Evolutionary conservation across 139 green algal species (phyloP), one percentile per base, ranked within the genome.

Genomic region (Pycnococcus provasolii): DNA sequence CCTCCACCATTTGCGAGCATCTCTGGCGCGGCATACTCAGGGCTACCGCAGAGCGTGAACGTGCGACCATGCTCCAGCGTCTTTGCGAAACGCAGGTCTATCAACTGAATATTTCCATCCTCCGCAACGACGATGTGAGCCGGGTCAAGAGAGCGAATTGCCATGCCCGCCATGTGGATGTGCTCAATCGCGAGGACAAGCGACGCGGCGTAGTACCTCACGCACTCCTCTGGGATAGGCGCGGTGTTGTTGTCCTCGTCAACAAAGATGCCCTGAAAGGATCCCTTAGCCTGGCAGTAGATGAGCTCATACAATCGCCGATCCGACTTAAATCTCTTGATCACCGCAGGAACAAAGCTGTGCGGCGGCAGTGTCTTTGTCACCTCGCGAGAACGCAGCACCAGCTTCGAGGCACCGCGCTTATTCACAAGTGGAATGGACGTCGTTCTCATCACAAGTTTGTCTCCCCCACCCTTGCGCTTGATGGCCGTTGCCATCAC

Each of bases 181-280:
- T 93, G 91, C 63, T 90, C 83, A 46, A 96, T 77, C 0, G 77
- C 90, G 47, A 85, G 70, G 1, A 96, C 71, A 7, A 95, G 87
- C 40, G 73, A 83, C 13, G 80, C 90, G 1, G 87, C 81, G 66
- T 95, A 96, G 82, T 95, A 96, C 37, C 71, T 57, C 39, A 72
- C 73, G 6, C 7, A 45, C 8, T 37, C 62, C 47, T 69, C 57
- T 9, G 15, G 9, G 15, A 63, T 26, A 9, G 57, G 57, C 57
- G 40, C 42, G 59, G 54, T 44, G 41, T 44, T 37, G 54, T 26
- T 7, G 42, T 60, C 4, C 26, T 44, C 5, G 42, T 60, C 5
- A 60, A 53, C 37, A 41, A 51, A 6, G 59, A 53, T 15, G 37
- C 41, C 43, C 6, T 66, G 37, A 4, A 52, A n/a, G 59, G 59